phyloP scores from a whole-genome alignment of 768 basidiomycete species.

The Amanita subjunquillea region DNA sequence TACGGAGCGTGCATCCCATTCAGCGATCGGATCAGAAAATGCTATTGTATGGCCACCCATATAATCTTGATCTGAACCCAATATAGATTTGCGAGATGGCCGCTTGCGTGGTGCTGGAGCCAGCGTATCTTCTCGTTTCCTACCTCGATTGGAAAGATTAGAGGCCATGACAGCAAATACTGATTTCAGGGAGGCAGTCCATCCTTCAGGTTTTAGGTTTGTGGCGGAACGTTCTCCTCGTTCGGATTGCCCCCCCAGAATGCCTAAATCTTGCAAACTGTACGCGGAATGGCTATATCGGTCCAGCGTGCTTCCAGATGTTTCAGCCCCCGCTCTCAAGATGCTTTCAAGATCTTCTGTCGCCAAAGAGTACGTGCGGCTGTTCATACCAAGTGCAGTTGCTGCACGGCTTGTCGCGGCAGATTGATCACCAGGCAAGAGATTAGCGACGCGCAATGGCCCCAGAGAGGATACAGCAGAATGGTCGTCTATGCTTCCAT shows the following conservation, averaged over 20 bases:
- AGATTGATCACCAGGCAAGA: conserved; percentile 35
- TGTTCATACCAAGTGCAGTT: conserved; percentile 13
- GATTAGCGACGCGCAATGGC: conserved; percentile 36
- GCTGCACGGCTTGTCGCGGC: conserved; percentile 20
- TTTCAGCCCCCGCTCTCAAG: background rate
- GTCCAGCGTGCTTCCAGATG: background rate
- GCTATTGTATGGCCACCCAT: background rate
- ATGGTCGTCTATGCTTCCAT: conserved; percentile 15
- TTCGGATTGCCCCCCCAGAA: background rate
- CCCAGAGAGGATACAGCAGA: conserved; percentile 28
- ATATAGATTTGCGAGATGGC: conserved; percentile 11
- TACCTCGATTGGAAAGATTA: conserved; percentile 17
- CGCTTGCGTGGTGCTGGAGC: conserved; percentile 14
- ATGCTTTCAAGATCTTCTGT: conserved; percentile 1
- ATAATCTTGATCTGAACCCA: conserved; percentile 5
- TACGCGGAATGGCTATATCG: background rate
- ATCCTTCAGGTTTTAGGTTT: conserved; percentile 17
- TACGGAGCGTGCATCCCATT: background rate
- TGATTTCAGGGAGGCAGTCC: conserved; percentile 31
- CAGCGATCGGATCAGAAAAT: background rate
- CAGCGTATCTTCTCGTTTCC: conserved; percentile 13
- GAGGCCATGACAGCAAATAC: conserved; percentile 40
- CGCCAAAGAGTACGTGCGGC: background rate
- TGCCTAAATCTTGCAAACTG: background rate
- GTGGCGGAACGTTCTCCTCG: background rate